These are phyloP conservation scores for Neurospora cerealis DNA, from an alignment of 495 filamentous ascomycete genomes.

Conservation along the genomic window DNA sequence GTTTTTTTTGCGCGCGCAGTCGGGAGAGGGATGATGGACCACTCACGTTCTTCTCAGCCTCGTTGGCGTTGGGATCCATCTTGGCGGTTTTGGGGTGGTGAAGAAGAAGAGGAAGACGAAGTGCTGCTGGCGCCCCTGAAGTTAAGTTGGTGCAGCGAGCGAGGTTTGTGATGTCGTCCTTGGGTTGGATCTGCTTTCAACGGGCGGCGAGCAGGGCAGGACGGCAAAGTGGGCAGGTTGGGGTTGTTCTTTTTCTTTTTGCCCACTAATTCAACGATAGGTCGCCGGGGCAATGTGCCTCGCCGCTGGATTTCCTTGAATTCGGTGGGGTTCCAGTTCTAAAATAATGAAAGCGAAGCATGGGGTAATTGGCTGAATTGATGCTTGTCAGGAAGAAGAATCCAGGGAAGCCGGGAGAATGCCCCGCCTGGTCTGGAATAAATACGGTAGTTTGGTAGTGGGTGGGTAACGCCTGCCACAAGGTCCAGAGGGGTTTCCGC, in stretches of 20 bases:
- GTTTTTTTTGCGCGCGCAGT: background rate
- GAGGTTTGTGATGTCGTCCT: background rate
- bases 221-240: background rate
- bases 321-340: background rate
- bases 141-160: background rate
- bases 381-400: background rate
- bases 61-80: slow-evolving; percentile 82
- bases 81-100: slow-evolving; percentile 26
- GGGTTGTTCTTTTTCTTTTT: background rate
- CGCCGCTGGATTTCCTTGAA: background rate
- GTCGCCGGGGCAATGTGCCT: background rate
- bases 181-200: background rate
- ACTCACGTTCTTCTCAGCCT: slow-evolving; percentile 93
- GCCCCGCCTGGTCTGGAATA: background rate
- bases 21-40: slow-evolving; percentile 3
- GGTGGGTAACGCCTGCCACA: background rate
- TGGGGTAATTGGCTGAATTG: background rate
- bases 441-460: background rate
- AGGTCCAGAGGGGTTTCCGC: background rate
- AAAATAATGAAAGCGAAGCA: background rate
- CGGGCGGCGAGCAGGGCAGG: background rate
- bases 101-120: background rate
- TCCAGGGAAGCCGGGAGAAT: background rate
- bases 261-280: background rate
- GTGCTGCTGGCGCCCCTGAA: background rate